phyloP scores from a whole-genome alignment of 2,329 filamentous ascomycete genomes.

The Claviceps pusilla region DNA sequence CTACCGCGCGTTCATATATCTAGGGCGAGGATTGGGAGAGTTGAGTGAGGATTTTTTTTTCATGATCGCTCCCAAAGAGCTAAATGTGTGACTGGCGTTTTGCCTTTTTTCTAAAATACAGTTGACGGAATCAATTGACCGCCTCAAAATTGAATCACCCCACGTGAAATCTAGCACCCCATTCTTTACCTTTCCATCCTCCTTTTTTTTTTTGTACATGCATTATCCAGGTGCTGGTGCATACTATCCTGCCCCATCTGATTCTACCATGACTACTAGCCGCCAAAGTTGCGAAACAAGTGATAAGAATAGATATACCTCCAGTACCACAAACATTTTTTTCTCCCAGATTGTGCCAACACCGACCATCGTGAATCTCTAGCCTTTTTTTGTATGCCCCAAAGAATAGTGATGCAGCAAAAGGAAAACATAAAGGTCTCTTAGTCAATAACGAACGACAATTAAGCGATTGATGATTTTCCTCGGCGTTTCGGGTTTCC shows the following conservation, averaged over 20 bases:
- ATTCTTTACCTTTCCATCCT: too few relatives aligned
- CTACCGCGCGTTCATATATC: background rate
- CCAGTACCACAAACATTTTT: background rate
- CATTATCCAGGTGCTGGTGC: background rate
- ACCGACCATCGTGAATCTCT: background rate
- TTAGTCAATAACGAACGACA: background rate
- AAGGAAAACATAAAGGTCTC: background rate
- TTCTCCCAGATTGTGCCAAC: background rate
- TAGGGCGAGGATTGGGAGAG: background rate
- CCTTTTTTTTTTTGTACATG: background rate
- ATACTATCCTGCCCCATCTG: background rate
- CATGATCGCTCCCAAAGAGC: background rate
- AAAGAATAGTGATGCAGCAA: background rate
- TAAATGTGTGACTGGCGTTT: background rate
- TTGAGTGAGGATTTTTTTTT: slow-evolving; percentile 2
- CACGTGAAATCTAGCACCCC: too few relatives aligned
- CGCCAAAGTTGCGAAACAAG: background rate
- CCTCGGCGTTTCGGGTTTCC: slow-evolving; percentile 43
- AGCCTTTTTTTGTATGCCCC: background rate
- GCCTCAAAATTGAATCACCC: background rate
- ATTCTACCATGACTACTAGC: background rate
- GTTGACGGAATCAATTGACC: background rate
- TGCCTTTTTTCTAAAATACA: slow-evolving; percentile 2
- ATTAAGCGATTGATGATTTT: slow-evolving; percentile 4
- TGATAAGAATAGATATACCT: background rate